Evolutionary conservation across 805 yeast species (phyloP).

Genomic region (Danielia reshetovae): DNA sequence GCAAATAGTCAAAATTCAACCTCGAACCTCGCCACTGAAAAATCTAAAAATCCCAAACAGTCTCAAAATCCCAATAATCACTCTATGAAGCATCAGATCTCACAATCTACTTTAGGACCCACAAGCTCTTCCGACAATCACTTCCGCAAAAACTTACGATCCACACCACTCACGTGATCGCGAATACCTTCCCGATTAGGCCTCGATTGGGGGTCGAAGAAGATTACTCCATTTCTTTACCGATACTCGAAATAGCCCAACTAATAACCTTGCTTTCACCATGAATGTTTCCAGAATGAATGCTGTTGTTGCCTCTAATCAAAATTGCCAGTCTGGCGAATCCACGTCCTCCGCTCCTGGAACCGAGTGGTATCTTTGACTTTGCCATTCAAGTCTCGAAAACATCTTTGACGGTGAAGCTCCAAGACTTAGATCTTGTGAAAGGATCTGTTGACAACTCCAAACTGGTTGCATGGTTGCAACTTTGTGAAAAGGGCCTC

Average conservation of each 20-base stretch:
- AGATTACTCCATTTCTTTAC: no score
- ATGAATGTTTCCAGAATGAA: neutral
- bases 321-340: slow-evolving; percentile 1
- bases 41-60: no score
- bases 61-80: no score
- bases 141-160: no score
- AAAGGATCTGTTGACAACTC: neutral
- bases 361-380: slow-evolving; percentile 29
- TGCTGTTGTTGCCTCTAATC: slow-evolving; percentile 2
- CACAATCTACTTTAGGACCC: no score
- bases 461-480: neutral
- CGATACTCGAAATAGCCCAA: no score
- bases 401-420: neutral
- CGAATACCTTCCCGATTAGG: neutral
- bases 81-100: no score
- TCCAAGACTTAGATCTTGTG: neutral
- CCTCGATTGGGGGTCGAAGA: no score
- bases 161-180: neutral
- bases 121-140: no score
- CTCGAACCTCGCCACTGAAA: no score
- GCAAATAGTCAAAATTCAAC: no score
- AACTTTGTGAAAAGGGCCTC: neutral
- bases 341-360: slow-evolving; percentile 6
- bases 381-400: slow-evolving; percentile 16
- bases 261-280: neutral